These are phyloP conservation scores for Kalanchoe fedtschenkoi DNA, from an alignment of 164 flowering plant genomes.

Conservation along the genomic window DNA sequence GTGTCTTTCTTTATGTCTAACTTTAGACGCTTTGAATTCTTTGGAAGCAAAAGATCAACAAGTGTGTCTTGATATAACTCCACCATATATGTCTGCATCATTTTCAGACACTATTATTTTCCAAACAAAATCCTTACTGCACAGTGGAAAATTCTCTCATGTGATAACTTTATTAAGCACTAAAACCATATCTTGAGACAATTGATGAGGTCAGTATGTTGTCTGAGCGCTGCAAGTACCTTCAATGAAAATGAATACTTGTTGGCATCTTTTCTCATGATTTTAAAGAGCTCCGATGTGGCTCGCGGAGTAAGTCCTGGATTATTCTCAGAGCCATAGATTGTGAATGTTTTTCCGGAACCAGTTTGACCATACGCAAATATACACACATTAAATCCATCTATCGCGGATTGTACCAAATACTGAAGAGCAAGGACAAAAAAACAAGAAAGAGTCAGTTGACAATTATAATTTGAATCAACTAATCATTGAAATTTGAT, in stretches of 20 bases:
- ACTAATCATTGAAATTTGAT: neutral
- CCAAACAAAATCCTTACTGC: neutral
- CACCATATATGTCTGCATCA: conserved; percentile 83
- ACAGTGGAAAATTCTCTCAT: neutral
- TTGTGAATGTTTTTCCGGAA: conserved; percentile 96
- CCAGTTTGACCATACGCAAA: conserved; percentile 99
- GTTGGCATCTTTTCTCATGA: conserved; percentile 65
- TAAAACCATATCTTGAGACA: neutral
- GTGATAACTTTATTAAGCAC: neutral
- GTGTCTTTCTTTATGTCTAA: conserved; percentile 92
- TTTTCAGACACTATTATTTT: conserved; percentile 1
- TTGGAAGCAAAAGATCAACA: conserved; percentile 79
- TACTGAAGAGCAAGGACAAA: conserved; percentile 44
- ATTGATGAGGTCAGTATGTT: neutral
- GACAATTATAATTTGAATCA: neutral
- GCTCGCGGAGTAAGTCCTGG: conserved; percentile 96
- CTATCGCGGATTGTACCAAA: conserved; percentile 93
- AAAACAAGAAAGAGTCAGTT: neutral
- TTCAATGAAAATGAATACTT: conserved; percentile 79
- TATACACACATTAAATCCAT: conserved; percentile 94
- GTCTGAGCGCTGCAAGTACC: conserved; percentile 27
- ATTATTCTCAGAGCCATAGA: conserved; percentile 74
- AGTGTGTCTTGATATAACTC: conserved; percentile 95
- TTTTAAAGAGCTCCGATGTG: conserved; percentile 69
- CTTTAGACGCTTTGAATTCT: conserved; percentile 50